Percentiles rank a stretch among this genome's conserved stretches.
These are phyloP conservation scores for Naganishia vishniacii DNA, from an alignment of 768 basidiomycete genomes.

Conservation along the genomic window DNA sequence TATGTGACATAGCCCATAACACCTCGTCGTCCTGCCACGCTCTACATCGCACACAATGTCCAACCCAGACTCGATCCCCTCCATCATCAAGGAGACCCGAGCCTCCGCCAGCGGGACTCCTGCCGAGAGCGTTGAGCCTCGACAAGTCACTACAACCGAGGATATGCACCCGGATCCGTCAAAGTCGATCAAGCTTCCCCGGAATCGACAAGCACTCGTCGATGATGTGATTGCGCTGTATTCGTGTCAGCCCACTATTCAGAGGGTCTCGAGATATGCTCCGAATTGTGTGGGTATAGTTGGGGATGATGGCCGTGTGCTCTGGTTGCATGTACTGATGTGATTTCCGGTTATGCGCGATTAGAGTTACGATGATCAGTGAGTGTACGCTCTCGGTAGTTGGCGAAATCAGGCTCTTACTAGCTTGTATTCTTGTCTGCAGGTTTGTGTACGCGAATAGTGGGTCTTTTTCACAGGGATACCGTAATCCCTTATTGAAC, in stretches of 20 bases:
- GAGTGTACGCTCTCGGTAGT: background rate
- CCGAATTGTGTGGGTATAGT: conserved; percentile 18
- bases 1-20: too few relatives aligned
- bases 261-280: conserved; percentile 51
- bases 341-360: too few relatives aligned
- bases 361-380: conserved; percentile 46
- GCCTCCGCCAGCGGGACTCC: conserved; percentile 44
- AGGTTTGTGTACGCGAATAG: conserved; percentile 49
- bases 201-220: conserved; percentile 50
- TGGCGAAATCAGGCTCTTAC: too few relatives aligned
- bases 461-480: conserved; percentile 15
- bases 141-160: conserved; percentile 47
- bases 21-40: background rate
- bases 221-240: conserved; percentile 53
- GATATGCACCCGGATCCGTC: conserved; percentile 49
- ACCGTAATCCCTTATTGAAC: background rate
- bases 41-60: background rate
- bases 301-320: too few relatives aligned
- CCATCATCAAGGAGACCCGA: conserved; percentile 38
- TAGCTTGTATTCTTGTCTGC: too few relatives aligned
- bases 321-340: too few relatives aligned
- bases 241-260: conserved; percentile 50
- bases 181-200: conserved; percentile 49
- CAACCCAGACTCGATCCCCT: conserved; percentile 32
- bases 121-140: conserved; percentile 50